Percentiles rank a stretch among this genome's conserved stretches.
Conservation (phyloP, 2,329 filamentous ascomycete species). For the Phyllosticta citriasiana region DNA sequence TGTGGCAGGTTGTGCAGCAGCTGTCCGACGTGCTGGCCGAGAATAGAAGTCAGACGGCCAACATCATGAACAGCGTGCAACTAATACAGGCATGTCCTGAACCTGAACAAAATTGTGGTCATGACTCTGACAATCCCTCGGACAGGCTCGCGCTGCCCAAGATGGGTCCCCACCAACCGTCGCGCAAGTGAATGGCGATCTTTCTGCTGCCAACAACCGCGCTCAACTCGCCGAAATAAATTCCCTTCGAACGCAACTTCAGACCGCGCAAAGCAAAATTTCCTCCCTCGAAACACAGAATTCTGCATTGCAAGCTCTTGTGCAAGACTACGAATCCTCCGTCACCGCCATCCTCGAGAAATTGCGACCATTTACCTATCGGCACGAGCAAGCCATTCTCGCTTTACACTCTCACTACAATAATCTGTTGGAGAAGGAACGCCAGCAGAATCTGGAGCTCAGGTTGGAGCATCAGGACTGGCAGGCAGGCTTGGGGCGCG, state of each 20-base stretch:
- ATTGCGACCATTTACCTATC: slow-evolving; percentile 27
- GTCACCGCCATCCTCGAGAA: slow-evolving; percentile 29
- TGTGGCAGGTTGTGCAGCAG: slow-evolving; percentile 32
- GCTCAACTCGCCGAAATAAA: slow-evolving; percentile 20
- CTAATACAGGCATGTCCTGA: slow-evolving; percentile 14
- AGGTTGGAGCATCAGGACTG: slow-evolving; percentile 39
- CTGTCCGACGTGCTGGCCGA: slow-evolving; percentile 30
- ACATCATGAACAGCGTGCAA: slow-evolving; percentile 29
- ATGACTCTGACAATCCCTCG: neutral
- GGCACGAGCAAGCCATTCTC: slow-evolving; percentile 33
- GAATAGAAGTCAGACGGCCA: slow-evolving; percentile 28
- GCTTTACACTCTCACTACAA: slow-evolving; percentile 40
- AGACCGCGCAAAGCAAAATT: slow-evolving; percentile 19
- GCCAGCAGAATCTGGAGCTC: slow-evolving; percentile 35
- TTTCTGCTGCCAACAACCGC: neutral
- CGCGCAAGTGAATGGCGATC: slow-evolving; percentile 26
- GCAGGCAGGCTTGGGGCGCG: slow-evolving; percentile 35
- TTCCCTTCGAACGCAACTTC: slow-evolving; percentile 23
- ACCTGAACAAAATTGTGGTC: neutral
- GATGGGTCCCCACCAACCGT: slow-evolving; percentile 21
- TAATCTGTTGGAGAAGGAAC: slow-evolving; percentile 32
- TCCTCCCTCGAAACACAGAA: slow-evolving; percentile 19
- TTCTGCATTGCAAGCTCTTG: slow-evolving; percentile 19
- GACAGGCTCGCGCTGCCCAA: slow-evolving; percentile 24
- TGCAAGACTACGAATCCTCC: slow-evolving; percentile 34